Evolutionary conservation across 176 grass and related monocot genomes (phyloP).

Genomic region (Thalia dealbata): DNA sequence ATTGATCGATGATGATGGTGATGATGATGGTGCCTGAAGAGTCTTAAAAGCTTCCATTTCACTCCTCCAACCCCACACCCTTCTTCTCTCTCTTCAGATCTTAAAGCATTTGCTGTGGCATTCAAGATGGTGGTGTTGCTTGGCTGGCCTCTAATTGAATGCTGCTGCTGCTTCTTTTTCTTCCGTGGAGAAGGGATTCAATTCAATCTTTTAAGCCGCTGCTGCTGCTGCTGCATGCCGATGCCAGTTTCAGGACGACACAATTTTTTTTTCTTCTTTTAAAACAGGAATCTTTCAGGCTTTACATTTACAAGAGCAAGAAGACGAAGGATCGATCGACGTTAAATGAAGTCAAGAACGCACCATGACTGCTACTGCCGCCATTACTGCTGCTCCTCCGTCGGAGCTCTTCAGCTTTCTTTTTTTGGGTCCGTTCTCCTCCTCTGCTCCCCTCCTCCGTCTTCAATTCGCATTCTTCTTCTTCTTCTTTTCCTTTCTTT

Average conservation of each 20-base stretch:
- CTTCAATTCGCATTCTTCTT: conserved; percentile 8
- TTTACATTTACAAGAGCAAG: conserved; percentile 18
- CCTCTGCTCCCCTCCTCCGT: not conserved
- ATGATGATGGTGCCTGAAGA: no score
- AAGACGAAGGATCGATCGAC: no score
- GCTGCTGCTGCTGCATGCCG: conserved; percentile 21
- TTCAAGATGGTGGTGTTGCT: conserved; percentile 19
- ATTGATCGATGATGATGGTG: no score
- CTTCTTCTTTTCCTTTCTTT: conserved; percentile 9
- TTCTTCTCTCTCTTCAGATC: conserved; percentile 11
- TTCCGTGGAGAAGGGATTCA: not conserved
- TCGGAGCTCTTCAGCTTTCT: not conserved
- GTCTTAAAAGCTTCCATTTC: conserved; percentile 21
- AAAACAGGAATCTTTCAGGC: conserved; percentile 26
- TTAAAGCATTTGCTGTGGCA: conserved; percentile 12
- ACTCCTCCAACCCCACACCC: not conserved
- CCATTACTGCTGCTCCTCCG: conserved; percentile 16
- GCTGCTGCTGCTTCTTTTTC: conserved; percentile 1
- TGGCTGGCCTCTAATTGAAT: conserved; percentile 19
- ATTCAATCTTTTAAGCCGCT: conserved; percentile 4
- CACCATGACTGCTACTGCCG: conserved; percentile 72
- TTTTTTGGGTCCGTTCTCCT: not conserved
- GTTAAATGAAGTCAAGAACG: conserved; percentile 96
- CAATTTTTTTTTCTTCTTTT: conserved; percentile 26
- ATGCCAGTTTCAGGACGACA: conserved; percentile 23